These are phyloP conservation scores for Sugiyamaella grinbergsii DNA, from an alignment of 1,139 yeast genomes.

Conservation along the genomic window DNA sequence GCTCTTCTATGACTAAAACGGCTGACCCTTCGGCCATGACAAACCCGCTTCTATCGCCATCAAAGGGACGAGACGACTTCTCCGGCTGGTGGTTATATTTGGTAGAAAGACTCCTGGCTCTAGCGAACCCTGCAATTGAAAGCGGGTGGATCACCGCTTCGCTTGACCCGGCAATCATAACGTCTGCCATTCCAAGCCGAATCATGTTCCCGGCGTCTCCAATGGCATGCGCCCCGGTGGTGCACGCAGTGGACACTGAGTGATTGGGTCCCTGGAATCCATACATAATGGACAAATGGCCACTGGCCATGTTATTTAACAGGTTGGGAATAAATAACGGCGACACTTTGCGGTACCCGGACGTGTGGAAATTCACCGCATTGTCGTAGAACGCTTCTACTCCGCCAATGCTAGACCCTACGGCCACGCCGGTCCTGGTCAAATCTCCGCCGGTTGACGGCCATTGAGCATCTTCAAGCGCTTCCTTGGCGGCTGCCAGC, in stretches of 20 bases:
- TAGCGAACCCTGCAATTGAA: conserved; percentile 86
- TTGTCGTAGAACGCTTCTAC: conserved; percentile 72
- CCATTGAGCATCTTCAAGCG: conserved; percentile 67
- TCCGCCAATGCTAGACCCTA: conserved; percentile 94
- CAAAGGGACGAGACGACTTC: conserved; percentile 86
- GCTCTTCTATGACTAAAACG: conserved; percentile 68
- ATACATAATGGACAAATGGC: conserved; percentile 78
- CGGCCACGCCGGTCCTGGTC: conserved; percentile 63
- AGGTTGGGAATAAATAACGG: conserved; percentile 86
- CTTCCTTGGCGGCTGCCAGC: conserved; percentile 73
- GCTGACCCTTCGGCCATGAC: conserved; percentile 96
- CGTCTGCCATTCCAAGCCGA: conserved; percentile 75
- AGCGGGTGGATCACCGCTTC: conserved; percentile 88
- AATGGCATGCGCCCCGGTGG: conserved; percentile 90
- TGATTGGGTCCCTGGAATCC: conserved; percentile 85
- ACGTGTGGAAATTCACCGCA: conserved; percentile 50
- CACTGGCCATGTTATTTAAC: conserved; percentile 92
- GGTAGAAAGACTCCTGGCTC: conserved; percentile 81
- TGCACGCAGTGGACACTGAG: conserved; percentile 92
- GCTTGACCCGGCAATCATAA: conserved; percentile 90
- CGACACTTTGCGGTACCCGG: conserved; percentile 72
- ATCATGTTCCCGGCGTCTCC: conserved; percentile 92
- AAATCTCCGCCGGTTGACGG: conserved; percentile 44
- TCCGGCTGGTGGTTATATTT: conserved; percentile 61
- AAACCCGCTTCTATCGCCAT: conserved; percentile 74